phyloP scores from a whole-genome alignment of 2,329 filamentous ascomycete species.

The Aureobasidium sp. region DNA sequence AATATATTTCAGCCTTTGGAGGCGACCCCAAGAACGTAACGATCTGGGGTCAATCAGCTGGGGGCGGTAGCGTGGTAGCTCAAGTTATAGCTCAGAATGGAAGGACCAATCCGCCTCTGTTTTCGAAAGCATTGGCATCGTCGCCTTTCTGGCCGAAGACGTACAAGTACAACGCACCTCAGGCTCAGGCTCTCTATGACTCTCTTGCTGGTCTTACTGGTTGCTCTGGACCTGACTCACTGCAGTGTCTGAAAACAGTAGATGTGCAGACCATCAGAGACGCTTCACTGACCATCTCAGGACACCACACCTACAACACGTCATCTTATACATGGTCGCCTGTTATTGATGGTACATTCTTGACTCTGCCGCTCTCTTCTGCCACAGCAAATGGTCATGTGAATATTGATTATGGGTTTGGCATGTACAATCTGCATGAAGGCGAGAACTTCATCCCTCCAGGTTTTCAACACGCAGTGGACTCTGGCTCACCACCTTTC shows the following conservation, averaged over 20 bases:
- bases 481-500: conserved; percentile 31
- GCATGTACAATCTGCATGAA: conserved; percentile 56
- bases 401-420: conserved; percentile 40
- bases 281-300: conserved; percentile 42
- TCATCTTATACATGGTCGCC: conserved; percentile 53
- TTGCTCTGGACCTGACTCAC: conserved; percentile 38
- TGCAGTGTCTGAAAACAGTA: conserved; percentile 46
- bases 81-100: conserved; percentile 44
- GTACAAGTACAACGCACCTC: conserved; percentile 41
- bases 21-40: conserved; percentile 39
- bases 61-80: conserved; percentile 45
- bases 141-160: conserved; percentile 54
- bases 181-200: conserved; percentile 45
- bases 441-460: conserved; percentile 53
- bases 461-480: conserved; percentile 32
- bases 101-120: conserved; percentile 36
- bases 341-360: conserved; percentile 49
- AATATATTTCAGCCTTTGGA: conserved; percentile 39
- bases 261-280: conserved; percentile 46
- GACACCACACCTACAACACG: conserved; percentile 45
- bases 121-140: conserved; percentile 42
- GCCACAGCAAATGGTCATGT: conserved; percentile 32
- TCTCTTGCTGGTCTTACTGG: conserved; percentile 39
- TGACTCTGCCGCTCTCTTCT: conserved; percentile 39
- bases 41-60: conserved; percentile 42